A percentile compares a stretch with the other conserved stretches of the same genome.
Evolutionary conservation across 768 basidiomycete genomes (phyloP).

Genomic region (Mycena epipterygia): DNA sequence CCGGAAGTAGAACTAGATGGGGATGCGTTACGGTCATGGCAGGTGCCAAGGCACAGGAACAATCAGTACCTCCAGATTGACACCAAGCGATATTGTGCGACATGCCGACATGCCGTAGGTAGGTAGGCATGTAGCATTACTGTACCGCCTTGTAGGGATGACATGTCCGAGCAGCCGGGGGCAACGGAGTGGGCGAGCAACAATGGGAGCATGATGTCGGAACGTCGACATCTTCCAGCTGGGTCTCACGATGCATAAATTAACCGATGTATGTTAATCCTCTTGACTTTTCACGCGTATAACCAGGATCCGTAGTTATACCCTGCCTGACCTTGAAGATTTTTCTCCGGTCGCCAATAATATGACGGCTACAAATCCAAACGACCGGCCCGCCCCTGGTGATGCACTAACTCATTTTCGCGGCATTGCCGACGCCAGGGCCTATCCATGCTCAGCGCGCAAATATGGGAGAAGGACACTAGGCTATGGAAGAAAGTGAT

Average conservation of each 20-base stretch:
- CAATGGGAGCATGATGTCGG: too few relatives aligned
- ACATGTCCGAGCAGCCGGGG: too few relatives aligned
- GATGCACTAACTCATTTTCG: constrained; percentile 6
- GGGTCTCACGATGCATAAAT: constrained; percentile 9
- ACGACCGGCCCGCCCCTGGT: background rate
- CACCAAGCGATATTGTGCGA: too few relatives aligned
- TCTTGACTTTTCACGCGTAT: background rate
- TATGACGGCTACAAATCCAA: constrained; percentile 12
- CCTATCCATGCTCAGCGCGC: background rate
- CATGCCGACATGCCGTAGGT: too few relatives aligned
- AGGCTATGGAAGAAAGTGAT: constrained; percentile 6
- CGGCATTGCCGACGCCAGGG: background rate
- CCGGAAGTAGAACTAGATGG: too few relatives aligned
- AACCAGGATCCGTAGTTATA: background rate
- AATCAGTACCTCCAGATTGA: too few relatives aligned
- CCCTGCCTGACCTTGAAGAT: constrained; percentile 15
- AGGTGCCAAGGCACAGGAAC: too few relatives aligned
- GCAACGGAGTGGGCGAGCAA: too few relatives aligned
- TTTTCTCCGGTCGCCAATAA: constrained; percentile 19
- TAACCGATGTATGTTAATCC: constrained; percentile 13
- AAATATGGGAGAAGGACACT: constrained; percentile 22
- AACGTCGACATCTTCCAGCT: constrained; percentile 25
- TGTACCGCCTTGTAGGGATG: too few relatives aligned
- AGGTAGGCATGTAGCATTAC: too few relatives aligned
- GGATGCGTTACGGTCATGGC: too few relatives aligned